A percentile compares a stretch with the other conserved stretches of the same genome.
Conservation (phyloP, 2,329 filamentous ascomycete genomes). For the Elsinoe necatrix region DNA sequence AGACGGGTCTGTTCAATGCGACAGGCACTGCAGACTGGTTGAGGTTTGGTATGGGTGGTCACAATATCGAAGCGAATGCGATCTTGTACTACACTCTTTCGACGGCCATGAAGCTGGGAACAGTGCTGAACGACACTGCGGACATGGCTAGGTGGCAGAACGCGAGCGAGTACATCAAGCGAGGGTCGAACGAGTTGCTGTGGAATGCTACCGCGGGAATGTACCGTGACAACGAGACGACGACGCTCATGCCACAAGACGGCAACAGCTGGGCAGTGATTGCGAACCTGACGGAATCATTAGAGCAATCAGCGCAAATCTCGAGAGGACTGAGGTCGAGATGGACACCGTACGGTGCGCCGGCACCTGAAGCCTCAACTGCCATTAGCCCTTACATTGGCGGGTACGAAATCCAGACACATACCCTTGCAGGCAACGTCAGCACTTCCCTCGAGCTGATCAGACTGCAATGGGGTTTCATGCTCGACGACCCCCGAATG, state of each 20-base stretch:
- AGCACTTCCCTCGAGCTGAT: constrained; percentile 37
- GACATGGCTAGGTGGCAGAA: constrained; percentile 36
- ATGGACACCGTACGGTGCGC: constrained; percentile 40
- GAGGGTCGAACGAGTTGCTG: constrained; percentile 39
- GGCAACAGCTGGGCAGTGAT: constrained; percentile 38
- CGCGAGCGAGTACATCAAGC: constrained; percentile 35
- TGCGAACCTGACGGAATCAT: constrained; percentile 28
- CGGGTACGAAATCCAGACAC: constrained; percentile 40
- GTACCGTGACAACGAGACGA: constrained; percentile 48
- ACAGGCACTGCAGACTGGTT: constrained; percentile 41
- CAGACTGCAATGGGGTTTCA: constrained; percentile 46
- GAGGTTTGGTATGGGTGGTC: constrained; percentile 43
- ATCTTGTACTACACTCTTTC: constrained; percentile 45
- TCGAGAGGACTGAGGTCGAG: constrained; percentile 27
- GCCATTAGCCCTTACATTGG: constrained; percentile 43
- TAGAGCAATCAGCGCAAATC: constrained; percentile 28
- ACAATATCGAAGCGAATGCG: constrained; percentile 41
- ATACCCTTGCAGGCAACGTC: constrained; percentile 35
- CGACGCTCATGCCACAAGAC: constrained; percentile 43
- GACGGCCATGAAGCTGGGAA: constrained; percentile 45
- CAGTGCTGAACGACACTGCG: constrained; percentile 38
- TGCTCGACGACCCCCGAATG: constrained; percentile 47
- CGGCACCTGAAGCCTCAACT: constrained; percentile 39
- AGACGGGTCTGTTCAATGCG: constrained; percentile 39
- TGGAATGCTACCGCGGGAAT: constrained; percentile 44